A percentile compares a stretch with the other conserved stretches of the same genome.
Conservation (phyloP, 2,329 filamentous ascomycete species). For the Tolypocladium guangdongense region DNA sequence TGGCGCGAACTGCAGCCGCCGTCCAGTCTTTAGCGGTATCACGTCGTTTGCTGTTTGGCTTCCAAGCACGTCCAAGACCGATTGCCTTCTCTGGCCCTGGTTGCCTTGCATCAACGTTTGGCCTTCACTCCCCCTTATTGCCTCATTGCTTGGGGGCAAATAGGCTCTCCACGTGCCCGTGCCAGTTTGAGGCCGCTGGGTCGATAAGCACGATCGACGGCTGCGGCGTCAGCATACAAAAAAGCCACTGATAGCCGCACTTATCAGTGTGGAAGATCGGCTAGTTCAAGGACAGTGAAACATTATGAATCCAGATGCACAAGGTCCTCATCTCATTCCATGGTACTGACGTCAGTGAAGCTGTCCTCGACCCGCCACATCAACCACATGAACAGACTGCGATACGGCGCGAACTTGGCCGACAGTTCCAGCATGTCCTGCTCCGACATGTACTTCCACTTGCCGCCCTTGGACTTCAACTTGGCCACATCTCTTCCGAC, state of each 20-base stretch:
- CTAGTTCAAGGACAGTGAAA: background rate
- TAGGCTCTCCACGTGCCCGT: background rate
- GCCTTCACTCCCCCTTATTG: too few species aligned
- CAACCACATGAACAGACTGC: conserved; percentile 95
- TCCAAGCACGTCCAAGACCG: too few species aligned
- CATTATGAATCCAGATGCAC: background rate
- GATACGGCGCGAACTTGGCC: conserved; percentile 73
- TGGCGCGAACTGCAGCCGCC: background rate
- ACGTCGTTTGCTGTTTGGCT: too few species aligned
- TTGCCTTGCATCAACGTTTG: background rate
- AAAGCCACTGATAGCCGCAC: too few species aligned
- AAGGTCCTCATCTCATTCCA: conserved; percentile 30
- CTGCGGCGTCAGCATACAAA: background rate
- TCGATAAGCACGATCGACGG: background rate
- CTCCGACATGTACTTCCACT: conserved; percentile 98
- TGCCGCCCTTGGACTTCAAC: conserved; percentile 68
- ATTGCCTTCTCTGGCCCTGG: background rate
- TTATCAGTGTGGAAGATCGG: background rate
- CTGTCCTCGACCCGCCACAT: conserved; percentile 78
- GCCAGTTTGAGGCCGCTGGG: background rate
- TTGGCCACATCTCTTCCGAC: conserved; percentile 73
- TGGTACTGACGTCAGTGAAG: conserved; percentile 53
- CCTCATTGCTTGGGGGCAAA: too few species aligned
- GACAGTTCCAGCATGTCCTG: conserved; percentile 80
- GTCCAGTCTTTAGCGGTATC: background rate